A percentile compares a stretch with the other conserved stretches of the same genome.
Evolutionary conservation across 106 monocot species (phyloP).

Genomic region (Dendrobium catenatum): DNA sequence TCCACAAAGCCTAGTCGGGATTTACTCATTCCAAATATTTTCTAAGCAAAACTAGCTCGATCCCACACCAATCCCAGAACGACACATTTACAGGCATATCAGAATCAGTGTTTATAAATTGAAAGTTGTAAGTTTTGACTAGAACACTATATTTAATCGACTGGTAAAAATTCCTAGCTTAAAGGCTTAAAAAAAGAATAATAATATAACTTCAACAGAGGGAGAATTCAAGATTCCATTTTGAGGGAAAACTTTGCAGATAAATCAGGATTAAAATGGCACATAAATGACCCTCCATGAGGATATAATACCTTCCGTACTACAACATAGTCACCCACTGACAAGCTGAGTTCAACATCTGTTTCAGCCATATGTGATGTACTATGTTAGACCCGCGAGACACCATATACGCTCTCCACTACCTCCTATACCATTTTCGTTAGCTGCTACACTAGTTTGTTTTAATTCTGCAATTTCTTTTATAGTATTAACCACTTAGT

Average conservation of each 20-base stretch:
- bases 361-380: constrained; percentile 61
- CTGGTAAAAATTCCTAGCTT: neutral
- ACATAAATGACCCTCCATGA: neutral
- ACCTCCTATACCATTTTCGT: no score
- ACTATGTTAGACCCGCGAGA: no score
- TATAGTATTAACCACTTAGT: no score
- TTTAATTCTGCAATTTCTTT: no score
- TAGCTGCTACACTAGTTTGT: no score
- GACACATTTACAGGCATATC: no score
- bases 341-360: constrained; percentile 68
- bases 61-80: no score
- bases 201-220: neutral
- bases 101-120: neutral
- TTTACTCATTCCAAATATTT: no score
- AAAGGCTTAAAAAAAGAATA: neutral
- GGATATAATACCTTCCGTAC: constrained; percentile 54
- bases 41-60: no score
- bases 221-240: neutral
- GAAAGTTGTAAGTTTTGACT: neutral
- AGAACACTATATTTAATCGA: neutral
- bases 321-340: constrained; percentile 71
- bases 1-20: no score
- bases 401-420: no score
- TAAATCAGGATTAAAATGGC: neutral
- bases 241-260: neutral